Base-by-base conservation (phyloP, 1,284 basidiomycete species). In the Bjerkandera adusta region DNA sequence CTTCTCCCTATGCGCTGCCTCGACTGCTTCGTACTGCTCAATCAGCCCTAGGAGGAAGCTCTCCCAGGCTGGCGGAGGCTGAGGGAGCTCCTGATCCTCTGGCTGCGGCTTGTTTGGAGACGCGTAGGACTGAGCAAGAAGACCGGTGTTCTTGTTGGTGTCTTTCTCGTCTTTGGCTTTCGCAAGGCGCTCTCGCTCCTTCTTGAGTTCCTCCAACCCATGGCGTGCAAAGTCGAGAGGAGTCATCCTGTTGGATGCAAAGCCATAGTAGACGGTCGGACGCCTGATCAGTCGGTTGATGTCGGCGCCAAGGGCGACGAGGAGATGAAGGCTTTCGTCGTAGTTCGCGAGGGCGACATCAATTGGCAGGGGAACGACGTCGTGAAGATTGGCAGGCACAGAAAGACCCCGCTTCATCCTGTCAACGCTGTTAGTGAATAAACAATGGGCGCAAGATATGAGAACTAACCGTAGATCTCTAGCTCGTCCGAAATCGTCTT, bases 271-370 rank as follows among this genome's bases (percentile, higher is more conserved):
- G n/a, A n/a, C n/a, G n/a, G n/a, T n/a, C n/a, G n/a, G n/a, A n/a
- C n/a, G n/a, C 13, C n/a, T 20, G 4, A 48, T 41, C 13, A 37
- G 45, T 2, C 68, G 36, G 45, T 76, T 70, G 49, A 69, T 50
- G 1, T 70, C 61, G 1, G 70, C 72, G 11, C 73, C 76, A 5
- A 76, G 56, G 8, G 68, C 60, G 7, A 73, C 50, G 6, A 81
- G 64, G 4, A 78, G 64, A 18, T 70, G 64, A 3, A 69, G 52
- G 3, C 75, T 50, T 26, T 77, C 70, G 53, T 75, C 72, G 48
- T 66, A 60, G 1, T 48, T 49, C 0, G 45, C 38, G n/a, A 79
- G 41, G 1, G 77, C 72, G 6, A 62, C 60, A 53, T 79, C 78
- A 0, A 76, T 43, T 1, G 77, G 74, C 25, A 62, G 48, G n/a